Evolutionary conservation across 1,284 basidiomycete genomes (phyloP).

Genomic region (Fomitopsis pinicola): DNA sequence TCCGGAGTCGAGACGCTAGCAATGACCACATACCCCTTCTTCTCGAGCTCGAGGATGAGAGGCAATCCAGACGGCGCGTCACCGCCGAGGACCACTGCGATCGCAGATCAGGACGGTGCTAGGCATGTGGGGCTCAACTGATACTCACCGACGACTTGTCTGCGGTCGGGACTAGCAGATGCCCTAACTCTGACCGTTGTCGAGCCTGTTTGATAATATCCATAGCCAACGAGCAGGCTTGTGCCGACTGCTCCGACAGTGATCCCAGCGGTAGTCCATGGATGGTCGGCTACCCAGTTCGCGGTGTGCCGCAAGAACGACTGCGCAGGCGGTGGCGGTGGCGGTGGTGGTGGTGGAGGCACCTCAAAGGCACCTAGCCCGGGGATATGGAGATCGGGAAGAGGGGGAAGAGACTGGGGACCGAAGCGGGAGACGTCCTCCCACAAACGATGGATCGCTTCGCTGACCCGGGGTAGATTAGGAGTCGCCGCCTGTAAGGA

Average conservation of each 20-base stretch:
- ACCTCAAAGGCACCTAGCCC: constrained; percentile 68
- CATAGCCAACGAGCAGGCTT: constrained; percentile 57
- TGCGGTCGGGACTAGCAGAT: constrained; percentile 40
- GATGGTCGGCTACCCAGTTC: constrained; percentile 53
- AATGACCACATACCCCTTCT: constrained; percentile 76
- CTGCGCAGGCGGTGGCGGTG: constrained; percentile 45
- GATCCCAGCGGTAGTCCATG: constrained; percentile 52
- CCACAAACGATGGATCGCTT: constrained; percentile 68
- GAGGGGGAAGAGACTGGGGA: constrained; percentile 54
- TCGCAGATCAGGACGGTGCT: background rate
- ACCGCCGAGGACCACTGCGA: constrained; percentile 72
- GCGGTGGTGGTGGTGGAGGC: constrained; percentile 58
- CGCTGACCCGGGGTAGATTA: constrained; percentile 58
- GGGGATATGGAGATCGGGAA: constrained; percentile 61
- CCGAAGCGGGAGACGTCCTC: constrained; percentile 75
- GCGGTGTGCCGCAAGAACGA: constrained; percentile 42
- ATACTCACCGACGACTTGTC: constrained; percentile 67
- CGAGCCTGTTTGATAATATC: constrained; percentile 16
- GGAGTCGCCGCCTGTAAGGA: constrained; percentile 55
- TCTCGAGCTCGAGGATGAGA: constrained; percentile 67
- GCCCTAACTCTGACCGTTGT: constrained; percentile 31
- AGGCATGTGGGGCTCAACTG: background rate
- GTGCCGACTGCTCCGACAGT: constrained; percentile 53
- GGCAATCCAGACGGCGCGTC: constrained; percentile 68
- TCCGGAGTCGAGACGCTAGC: constrained; percentile 67